Conservation (phyloP, 106 monocot species). For the Allium sativum region DNA sequence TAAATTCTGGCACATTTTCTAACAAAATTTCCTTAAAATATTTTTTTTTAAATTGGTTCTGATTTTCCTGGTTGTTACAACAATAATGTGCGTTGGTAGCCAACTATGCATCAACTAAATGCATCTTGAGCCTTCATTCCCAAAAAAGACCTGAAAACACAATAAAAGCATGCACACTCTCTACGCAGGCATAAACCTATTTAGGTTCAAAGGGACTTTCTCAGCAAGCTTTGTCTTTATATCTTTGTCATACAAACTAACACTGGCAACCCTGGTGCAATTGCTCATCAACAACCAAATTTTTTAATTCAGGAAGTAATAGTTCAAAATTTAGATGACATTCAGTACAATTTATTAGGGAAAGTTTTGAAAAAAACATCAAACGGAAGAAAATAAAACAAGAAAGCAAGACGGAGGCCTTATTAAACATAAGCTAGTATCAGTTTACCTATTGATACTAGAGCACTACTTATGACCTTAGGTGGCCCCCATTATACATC, state of each 20-base stretch:
- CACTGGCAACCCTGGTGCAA: constrained; percentile 92
- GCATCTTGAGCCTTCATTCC: neutral
- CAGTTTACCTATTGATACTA: constrained; percentile 15
- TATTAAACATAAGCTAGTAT: constrained; percentile 3
- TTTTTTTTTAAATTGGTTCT: too few species aligned
- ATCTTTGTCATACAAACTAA: constrained; percentile 25
- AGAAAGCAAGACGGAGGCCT: neutral
- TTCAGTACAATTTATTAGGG: constrained; percentile 9
- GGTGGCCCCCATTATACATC: neutral
- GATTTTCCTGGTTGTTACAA: too few species aligned
- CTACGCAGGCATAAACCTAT: constrained; percentile 97
- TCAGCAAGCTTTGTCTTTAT: constrained; percentile 59
- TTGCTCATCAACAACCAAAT: constrained; percentile 34
- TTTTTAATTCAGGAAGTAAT: neutral
- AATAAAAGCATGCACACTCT: constrained; percentile 56
- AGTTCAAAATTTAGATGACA: neutral
- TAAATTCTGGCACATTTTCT: too few species aligned
- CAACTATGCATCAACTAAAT: neutral
- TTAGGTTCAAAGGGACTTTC: constrained; percentile 99
- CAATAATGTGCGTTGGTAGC: neutral
- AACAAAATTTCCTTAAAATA: too few species aligned
- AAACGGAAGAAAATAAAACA: constrained; percentile 14
- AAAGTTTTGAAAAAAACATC: constrained; percentile 7
- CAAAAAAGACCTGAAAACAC: constrained; percentile 5
- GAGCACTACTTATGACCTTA: neutral